Conservation (phyloP, 805 yeast species). For the Hanseniaspora osmophila region DNA sequence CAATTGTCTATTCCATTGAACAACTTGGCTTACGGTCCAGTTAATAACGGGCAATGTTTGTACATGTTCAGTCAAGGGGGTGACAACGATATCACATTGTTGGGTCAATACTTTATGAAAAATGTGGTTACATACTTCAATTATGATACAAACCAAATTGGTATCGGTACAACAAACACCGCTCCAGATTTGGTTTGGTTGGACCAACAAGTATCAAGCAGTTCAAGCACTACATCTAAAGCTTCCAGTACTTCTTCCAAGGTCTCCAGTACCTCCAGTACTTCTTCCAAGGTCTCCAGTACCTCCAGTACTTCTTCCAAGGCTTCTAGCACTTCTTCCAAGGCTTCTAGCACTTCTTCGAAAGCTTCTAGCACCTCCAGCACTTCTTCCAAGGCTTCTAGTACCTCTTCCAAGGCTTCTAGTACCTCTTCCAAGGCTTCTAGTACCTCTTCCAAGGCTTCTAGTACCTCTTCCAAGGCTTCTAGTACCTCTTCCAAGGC, state of each 20-base stretch:
- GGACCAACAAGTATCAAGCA: slow-evolving; percentile 14
- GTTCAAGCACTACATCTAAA: slow-evolving; percentile 45
- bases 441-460: neutral
- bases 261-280: slow-evolving; percentile 1
- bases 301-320: slow-evolving; percentile 1
- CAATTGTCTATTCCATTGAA: slow-evolving; percentile 3
- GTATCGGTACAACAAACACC: slow-evolving; percentile 1
- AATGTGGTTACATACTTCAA: slow-evolving; percentile 4
- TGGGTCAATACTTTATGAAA: slow-evolving; percentile 6
- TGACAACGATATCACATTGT: neutral
- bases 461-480: neutral
- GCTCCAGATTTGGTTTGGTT: neutral
- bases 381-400: too few relatives aligned
- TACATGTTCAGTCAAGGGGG: slow-evolving; percentile 2
- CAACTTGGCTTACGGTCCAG: slow-evolving; percentile 3
- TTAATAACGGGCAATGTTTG: slow-evolving; percentile 1
- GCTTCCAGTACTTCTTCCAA: slow-evolving; percentile 26
- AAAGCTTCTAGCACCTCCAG: too few relatives aligned
- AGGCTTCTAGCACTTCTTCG: too few relatives aligned
- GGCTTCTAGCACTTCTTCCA: neutral
- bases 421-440: slow-evolving; percentile 1
- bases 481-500: neutral
- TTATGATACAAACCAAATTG: slow-evolving; percentile 2
- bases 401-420: neutral
- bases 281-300: neutral